Percentiles rank a stretch among this genome's conserved stretches.
Evolutionary conservation across 1,284 basidiomycete genomes (phyloP).

Genomic region (Sanguinoderma infundibulare): DNA sequence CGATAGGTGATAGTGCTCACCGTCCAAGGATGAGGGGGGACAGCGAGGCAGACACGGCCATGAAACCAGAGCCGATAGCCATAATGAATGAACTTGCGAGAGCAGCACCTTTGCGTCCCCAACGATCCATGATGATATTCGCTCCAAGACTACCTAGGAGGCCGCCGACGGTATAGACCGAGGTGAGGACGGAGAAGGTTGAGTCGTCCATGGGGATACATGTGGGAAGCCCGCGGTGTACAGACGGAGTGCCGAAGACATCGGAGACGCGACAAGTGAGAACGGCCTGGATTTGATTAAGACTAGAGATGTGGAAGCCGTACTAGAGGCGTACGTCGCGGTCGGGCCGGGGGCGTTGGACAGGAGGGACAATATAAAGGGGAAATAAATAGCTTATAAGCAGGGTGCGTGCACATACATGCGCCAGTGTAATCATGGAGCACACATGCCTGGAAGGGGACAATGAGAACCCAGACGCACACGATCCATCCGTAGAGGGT

Average conservation of each 20-base stretch:
- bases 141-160: conserved; percentile 77
- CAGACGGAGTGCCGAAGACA: conserved; percentile 15
- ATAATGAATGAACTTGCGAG: conserved; percentile 63
- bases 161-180: conserved; percentile 89
- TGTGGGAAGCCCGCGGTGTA: conserved; percentile 48
- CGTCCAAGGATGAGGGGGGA: conserved; percentile 67
- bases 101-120: conserved; percentile 71
- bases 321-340: conserved; percentile 45
- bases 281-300: conserved; percentile 85
- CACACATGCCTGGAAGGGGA: conserved; percentile 64
- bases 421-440: background rate
- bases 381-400: background rate
- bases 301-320: conserved; percentile 84
- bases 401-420: conserved; percentile 4
- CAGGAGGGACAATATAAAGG: background rate
- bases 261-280: conserved; percentile 61
- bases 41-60: conserved; percentile 68
- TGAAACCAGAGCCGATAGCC: conserved; percentile 63
- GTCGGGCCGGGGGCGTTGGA: background rate
- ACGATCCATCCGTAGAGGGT: conserved; percentile 65
- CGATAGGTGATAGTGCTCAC: conserved; percentile 40
- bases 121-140: conserved; percentile 70
- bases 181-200: conserved; percentile 80
- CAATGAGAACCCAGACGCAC: conserved; percentile 65
- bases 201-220: conserved; percentile 82